Base-by-base conservation (phyloP, 805 yeast species). In the Yarrowia deformans region DNA sequence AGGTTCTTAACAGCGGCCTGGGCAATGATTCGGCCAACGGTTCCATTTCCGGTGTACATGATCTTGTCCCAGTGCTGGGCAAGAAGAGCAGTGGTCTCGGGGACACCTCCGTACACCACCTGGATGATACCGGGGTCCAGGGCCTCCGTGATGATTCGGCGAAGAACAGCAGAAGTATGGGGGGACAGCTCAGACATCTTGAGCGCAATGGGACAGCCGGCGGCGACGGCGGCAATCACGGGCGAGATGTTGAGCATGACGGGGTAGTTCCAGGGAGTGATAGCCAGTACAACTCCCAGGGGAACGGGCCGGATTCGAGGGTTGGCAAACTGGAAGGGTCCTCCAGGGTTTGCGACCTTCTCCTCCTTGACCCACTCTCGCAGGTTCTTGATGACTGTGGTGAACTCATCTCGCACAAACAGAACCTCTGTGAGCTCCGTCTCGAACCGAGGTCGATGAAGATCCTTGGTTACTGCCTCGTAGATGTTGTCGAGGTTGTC, bases 261-360 rank as follows among this genome's bases (percentile, higher is more conserved):
- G 0, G 98, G 97, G 76, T 87, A 91, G 78, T 91, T 91, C 83
- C 88, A 91, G 0, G 97, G 93, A 5, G 88, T 80, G 60, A 93
- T 86, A 60, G 92, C 81, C 70, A 92, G 82, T 5, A 89, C 88
- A 2, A 85, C 84, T 8, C 97, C 98, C 56, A 73, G 73, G 8
- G 83, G 82, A 52, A 74, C 74, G 67, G 72, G 75, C 61, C 73
- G 70, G 45, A 76, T 56, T 37, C 74, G 76, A 3, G 77, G 77
- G 40, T 67, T 42, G 32, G 76, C 69, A 29, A 73, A 69, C 54
- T 75, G 73, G 52, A 56, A 70, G 35, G 56, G 68, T 12, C 72
- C 35, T 10, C 70, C 72, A 12, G 70, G 52, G 35, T 54, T 42
- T 50, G 61, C 67, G 6, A 70, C 67, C 14, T 48, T 32, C 68